These are phyloP conservation scores for Microdochium trichocladiopsis DNA, from an alignment of 2,329 filamentous ascomycete species.

Conservation along the genomic window DNA sequence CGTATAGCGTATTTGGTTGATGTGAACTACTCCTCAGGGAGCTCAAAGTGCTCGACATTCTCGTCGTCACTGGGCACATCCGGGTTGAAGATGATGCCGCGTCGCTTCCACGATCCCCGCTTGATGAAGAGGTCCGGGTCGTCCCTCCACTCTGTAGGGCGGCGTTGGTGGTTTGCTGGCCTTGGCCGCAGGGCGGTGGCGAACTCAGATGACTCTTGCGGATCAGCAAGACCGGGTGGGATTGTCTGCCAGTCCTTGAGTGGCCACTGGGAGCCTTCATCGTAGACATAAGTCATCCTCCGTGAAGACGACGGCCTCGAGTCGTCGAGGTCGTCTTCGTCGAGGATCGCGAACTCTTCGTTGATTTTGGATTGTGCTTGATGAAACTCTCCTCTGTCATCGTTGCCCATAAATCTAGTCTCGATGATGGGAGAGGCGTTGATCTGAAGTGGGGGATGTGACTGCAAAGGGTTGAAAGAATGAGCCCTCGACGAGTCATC, in stretches of 20 bases:
- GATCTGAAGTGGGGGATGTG: neutral
- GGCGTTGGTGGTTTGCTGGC: conserved; percentile 9
- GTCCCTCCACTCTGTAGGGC: conserved; percentile 17
- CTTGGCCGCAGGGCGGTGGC: conserved; percentile 9
- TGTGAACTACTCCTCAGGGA: conserved; percentile 10
- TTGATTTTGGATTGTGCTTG: neutral
- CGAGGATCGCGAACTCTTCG: neutral
- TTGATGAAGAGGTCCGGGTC: conserved; percentile 19
- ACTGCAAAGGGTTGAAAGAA: neutral
- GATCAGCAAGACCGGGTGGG: conserved; percentile 13
- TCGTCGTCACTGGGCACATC: conserved; percentile 12
- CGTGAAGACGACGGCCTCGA: neutral
- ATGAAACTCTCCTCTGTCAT: neutral
- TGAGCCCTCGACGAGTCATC: neutral
- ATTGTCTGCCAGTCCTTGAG: conserved; percentile 24
- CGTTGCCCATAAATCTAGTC: neutral
- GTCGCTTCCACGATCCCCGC: conserved; percentile 23
- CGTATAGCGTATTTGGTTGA: too few species aligned
- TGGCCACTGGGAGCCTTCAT: conserved; percentile 20
- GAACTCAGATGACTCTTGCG: conserved; percentile 9
- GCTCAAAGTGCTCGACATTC: conserved; percentile 19
- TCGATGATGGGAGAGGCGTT: neutral
- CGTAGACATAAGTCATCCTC: conserved; percentile 16
- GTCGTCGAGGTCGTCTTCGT: neutral
- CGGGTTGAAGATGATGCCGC: conserved; percentile 23